These are phyloP conservation scores for Chaetothyriales sp. DNA, from an alignment of 2,329 filamentous ascomycete genomes.

Conservation along the genomic window DNA sequence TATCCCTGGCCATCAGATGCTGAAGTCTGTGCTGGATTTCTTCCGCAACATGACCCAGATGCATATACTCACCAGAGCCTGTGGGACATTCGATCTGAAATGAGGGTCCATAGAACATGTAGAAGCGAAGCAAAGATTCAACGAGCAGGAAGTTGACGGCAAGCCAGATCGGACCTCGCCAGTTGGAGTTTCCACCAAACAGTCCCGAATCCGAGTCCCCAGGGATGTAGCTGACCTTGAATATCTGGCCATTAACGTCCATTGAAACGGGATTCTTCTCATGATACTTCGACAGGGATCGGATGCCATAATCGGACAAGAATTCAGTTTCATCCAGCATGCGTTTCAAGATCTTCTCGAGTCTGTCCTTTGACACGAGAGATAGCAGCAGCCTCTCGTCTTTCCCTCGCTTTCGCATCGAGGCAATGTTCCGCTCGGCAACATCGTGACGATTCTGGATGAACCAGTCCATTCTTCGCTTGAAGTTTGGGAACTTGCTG, in stretches of 20 bases:
- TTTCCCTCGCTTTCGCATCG: slow-evolving; percentile 79
- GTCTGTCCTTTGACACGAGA: slow-evolving; percentile 82
- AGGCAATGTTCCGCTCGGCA: slow-evolving; percentile 86
- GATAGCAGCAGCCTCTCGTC: slow-evolving; percentile 76
- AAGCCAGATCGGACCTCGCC: slow-evolving; percentile 91
- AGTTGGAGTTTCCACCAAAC: slow-evolving; percentile 96
- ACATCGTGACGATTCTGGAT: slow-evolving; percentile 75
- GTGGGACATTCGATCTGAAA: slow-evolving; percentile 89
- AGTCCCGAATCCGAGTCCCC: slow-evolving; percentile 94
- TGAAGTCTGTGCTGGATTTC: slow-evolving; percentile 90
- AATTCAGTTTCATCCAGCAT: slow-evolving; percentile 96
- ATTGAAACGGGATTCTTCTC: slow-evolving; percentile 83
- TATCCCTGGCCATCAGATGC: slow-evolving; percentile 72
- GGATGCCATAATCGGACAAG: slow-evolving; percentile 75
- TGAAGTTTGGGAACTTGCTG: slow-evolving; percentile 82
- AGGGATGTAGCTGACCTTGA: slow-evolving; percentile 76
- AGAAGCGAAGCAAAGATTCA: slow-evolving; percentile 87
- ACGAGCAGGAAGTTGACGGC: slow-evolving; percentile 92
- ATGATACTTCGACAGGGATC: slow-evolving; percentile 83
- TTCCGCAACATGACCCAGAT: slow-evolving; percentile 85
- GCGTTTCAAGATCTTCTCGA: slow-evolving; percentile 73
- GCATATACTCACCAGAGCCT: slow-evolving; percentile 87
- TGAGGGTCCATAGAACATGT: slow-evolving; percentile 83
- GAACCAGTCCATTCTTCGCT: slow-evolving; percentile 88
- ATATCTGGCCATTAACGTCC: slow-evolving; percentile 85